phyloP scores from a whole-genome alignment of 2,329 filamentous ascomycete genomes.

The Ustulina deusta region DNA sequence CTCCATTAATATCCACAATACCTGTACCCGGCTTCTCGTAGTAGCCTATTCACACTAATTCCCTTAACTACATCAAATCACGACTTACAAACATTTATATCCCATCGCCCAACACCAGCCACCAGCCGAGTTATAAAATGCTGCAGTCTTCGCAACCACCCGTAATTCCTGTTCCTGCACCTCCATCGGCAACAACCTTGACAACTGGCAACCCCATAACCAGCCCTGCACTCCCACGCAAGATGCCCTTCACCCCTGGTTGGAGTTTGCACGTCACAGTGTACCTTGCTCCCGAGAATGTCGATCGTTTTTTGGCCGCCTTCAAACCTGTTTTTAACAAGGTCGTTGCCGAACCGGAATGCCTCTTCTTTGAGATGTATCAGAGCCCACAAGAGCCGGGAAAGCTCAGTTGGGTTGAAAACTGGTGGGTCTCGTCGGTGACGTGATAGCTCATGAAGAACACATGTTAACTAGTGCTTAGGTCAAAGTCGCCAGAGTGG shows the following conservation, averaged over 20 bases:
- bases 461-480: slow-evolving; percentile 16
- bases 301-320: slow-evolving; percentile 44
- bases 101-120: neutral
- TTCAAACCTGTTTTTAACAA: slow-evolving; percentile 56
- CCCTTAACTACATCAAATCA: neutral
- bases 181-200: slow-evolving; percentile 25
- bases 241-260: slow-evolving; percentile 33
- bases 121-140: slow-evolving; percentile 26
- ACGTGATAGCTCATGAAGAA: neutral
- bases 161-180: slow-evolving; percentile 18
- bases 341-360: slow-evolving; percentile 58
- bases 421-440: slow-evolving; percentile 51
- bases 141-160: slow-evolving; percentile 38
- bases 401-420: slow-evolving; percentile 55
- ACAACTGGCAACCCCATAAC: slow-evolving; percentile 21
- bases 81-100: slow-evolving; percentile 1
- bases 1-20: slow-evolving; percentile 10
- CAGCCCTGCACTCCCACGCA: slow-evolving; percentile 29
- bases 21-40: neutral
- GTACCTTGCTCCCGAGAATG: slow-evolving; percentile 45
- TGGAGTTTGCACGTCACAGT: slow-evolving; percentile 49
- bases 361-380: slow-evolving; percentile 59
- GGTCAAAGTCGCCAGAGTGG: slow-evolving; percentile 49
- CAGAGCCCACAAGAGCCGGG: slow-evolving; percentile 53
- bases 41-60: neutral